These are phyloP conservation scores for Garcia nutans DNA, from an alignment of 345 rosid genomes.

Conservation along the genomic window DNA sequence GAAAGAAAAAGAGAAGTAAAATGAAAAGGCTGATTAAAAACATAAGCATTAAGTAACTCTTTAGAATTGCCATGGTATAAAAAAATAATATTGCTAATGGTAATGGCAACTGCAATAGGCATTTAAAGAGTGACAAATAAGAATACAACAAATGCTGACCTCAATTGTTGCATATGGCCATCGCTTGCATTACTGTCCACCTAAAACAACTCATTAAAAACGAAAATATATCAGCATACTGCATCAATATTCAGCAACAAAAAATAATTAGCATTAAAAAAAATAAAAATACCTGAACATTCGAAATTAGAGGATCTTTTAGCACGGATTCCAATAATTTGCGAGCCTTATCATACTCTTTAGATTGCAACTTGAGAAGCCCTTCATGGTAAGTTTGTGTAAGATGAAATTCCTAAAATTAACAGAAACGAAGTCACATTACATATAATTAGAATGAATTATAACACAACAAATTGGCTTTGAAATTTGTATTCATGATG, in stretches of 20 bases:
- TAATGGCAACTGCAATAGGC: neutral
- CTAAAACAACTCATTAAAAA: constrained; percentile 37
- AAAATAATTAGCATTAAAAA: neutral
- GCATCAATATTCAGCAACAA: neutral
- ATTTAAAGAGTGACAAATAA: neutral
- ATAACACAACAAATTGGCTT: neutral
- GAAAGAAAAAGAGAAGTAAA: neutral
- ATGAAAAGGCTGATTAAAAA: neutral
- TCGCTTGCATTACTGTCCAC: constrained; percentile 62
- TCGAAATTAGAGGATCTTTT: constrained; percentile 74
- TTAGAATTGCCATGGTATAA: neutral
- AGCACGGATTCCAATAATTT: constrained; percentile 74
- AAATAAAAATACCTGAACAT: constrained; percentile 52
- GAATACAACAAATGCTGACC: constrained; percentile 40
- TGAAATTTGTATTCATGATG: no score
- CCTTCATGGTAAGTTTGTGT: constrained; percentile 90
- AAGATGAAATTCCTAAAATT: constrained; percentile 81
- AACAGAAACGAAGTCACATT: neutral
- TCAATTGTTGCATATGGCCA: constrained; percentile 81
- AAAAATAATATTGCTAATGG: neutral
- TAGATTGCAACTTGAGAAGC: constrained; percentile 81
- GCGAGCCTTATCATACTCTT: constrained; percentile 78
- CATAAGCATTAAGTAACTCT: neutral
- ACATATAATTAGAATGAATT: neutral
- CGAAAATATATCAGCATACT: neutral